Conservation (phyloP, 2,329 filamentous ascomycete genomes). For the Fusarium bulbicola region DNA sequence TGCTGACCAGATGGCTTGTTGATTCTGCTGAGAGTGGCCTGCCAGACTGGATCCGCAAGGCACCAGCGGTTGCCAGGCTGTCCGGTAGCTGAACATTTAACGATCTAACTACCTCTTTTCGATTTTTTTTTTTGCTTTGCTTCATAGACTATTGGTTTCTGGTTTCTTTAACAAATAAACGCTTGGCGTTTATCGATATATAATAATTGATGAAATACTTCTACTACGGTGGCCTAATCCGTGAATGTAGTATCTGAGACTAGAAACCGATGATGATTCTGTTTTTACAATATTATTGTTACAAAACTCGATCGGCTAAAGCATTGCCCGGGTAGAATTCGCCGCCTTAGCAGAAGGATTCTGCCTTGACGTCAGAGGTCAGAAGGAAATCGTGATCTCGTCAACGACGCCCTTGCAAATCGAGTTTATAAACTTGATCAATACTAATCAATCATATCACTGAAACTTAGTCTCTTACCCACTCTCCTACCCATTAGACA, state of each 20-base stretch:
- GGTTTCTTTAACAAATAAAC: no score
- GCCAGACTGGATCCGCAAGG: neutral
- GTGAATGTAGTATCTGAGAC: no score
- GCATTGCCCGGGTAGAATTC: neutral
- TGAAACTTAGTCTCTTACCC: neutral
- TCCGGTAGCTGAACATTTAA: neutral
- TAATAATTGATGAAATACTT: neutral
- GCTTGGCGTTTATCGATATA: neutral
- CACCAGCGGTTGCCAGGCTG: neutral
- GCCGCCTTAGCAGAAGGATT: neutral
- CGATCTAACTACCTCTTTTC: neutral
- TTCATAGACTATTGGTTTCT: neutral
- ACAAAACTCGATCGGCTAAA: accelerated
- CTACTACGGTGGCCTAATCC: accelerated
- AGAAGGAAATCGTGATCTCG: neutral
- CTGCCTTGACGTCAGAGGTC: neutral
- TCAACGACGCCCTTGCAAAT: conserved; percentile 8
- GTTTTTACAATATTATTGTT: neutral
- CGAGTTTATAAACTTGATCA: neutral
- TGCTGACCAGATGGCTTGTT: conserved; percentile 44
- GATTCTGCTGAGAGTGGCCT: conserved; percentile 20
- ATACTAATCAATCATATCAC: accelerated
- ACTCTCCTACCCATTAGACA: no score
- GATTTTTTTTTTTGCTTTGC: neutral
- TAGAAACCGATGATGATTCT: no score